Base-by-base conservation (phyloP, 495 filamentous ascomycete species). In the Penicillium cataractarum region DNA sequence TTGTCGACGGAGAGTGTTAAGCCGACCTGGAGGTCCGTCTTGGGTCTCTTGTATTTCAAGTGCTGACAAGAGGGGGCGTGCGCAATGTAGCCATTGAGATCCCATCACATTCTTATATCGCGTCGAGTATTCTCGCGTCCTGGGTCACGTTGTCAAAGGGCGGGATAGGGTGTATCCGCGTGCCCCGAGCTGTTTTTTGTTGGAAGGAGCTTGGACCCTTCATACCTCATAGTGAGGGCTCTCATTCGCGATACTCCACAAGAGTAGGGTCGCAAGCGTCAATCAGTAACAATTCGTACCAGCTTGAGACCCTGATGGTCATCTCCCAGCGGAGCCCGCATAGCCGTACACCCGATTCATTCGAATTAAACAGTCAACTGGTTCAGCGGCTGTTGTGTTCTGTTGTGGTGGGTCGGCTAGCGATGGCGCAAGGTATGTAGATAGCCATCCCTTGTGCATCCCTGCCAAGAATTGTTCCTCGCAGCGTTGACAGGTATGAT, bases 361-460 rank as follows among this genome's bases (percentile, higher is more conserved):
- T n/a, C n/a, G n/a, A n/a, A n/a, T n/a, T n/a, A n/a, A n/a, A n/a
- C n/a, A n/a, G n/a, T n/a, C n/a, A n/a, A n/a, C n/a, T n/a, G n/a
- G n/a, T n/a, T n/a, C n/a, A n/a, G n/a, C n/a, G n/a, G n/a, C n/a
- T n/a, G n/a, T n/a, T n/a, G n/a, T n/a, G 1, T 21, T 29, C 31
- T 54, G 51, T 6, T 19, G 21, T 54, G 51, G 29, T 21, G 27
- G 31, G 51, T 35, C 31, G 7, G 31, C 17, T 0, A 54, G 29
- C 19, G 8, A 35, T 22, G 29, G n/a, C 19, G 51, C 31, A 54
- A 33, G 51, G 51, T 22, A 54, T 54, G 51, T 31, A n/a, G 51
- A 2, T 32, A 54, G 51, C 29, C 31, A 54, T 54, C 51, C 51
- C 51, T 54, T 54, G 51, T 33, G n/a, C 29, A 54, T 54, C 51